Evolutionary conservation across 1,284 basidiomycete species (phyloP), one percentile per base, ranked within the genome.

Genomic region (Ganoderma lucidum): DNA sequence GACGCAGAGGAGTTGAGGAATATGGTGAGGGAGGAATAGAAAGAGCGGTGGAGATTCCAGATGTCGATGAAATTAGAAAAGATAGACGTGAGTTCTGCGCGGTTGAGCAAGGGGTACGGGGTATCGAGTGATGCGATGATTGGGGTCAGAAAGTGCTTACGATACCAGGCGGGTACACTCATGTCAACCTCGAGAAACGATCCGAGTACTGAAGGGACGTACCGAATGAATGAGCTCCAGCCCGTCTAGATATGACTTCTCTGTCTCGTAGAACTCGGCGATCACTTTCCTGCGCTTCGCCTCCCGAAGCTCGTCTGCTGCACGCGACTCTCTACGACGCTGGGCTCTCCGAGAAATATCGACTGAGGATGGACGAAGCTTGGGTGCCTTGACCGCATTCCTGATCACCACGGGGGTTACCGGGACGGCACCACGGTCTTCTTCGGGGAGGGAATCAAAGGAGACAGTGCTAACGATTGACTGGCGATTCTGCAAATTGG

Each of bases 61-160:
- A 97, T 96, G 81, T 97, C 95, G 77, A 93, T 90, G 76, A 97
- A 96, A 79, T 96, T 96, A 72, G 91, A 92, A 79, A 97, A 97
- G 62, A 96, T 85, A 19, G 90, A 87, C 3, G 88, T 90, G 70
- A 97, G 85, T 62, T 90, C 87, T 15, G 87, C 81, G 68, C 92
- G 89, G 66, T 89, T 85, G 62, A 97, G 84, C 23, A 96, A 81
- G 6, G 93, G 90, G 14, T 87, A 82, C 5, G 88, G 74, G 3
- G 88, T 87, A 71, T 92, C 89, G 69, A 94, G 80, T 6, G 93
- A 90, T 28, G 83, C 83, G 72, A 95, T 88, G 62, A 95, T 89
- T 3, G 93, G 94, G 15, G 87, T 88, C 48, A 95, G 84, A 76
- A 95, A 96, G 76, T 93, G 88, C 93, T 95, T 72, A 9, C 8